These are phyloP conservation scores for Penicillium riverlandense DNA, from an alignment of 495 filamentous ascomycete genomes.

Conservation along the genomic window DNA sequence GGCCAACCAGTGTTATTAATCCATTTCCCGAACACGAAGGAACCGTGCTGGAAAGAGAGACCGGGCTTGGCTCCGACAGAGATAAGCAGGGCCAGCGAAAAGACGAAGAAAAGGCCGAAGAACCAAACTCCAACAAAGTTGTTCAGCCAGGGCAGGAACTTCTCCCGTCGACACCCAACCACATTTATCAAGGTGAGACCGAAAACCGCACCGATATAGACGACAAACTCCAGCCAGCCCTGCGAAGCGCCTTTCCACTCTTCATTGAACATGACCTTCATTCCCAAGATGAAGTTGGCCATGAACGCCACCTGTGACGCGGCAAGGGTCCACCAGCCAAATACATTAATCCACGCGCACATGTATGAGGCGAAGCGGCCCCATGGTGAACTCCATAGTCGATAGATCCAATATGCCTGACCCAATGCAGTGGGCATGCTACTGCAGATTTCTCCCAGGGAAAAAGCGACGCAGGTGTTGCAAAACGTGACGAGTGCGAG, in stretches of 20 bases:
- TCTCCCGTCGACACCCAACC: conserved; percentile 32
- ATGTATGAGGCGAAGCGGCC: conserved; percentile 38
- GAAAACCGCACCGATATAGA: conserved; percentile 32
- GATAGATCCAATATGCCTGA: conserved; percentile 38
- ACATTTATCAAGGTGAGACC: conserved; percentile 34
- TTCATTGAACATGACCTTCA: conserved; percentile 37
- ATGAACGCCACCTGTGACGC: conserved; percentile 41
- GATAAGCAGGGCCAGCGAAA: conserved; percentile 35
- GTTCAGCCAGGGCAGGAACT: conserved; percentile 34
- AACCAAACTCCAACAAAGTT: conserved; percentile 41
- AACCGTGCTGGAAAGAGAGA: conserved; percentile 31
- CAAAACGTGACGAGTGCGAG: conserved; percentile 32
- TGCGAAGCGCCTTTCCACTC: conserved; percentile 28
- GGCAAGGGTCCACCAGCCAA: conserved; percentile 42
- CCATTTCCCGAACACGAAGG: conserved; percentile 49
- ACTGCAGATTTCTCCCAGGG: conserved; percentile 38
- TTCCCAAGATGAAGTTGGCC: conserved; percentile 39
- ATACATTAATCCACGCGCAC: conserved; percentile 43
- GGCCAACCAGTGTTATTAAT: conserved; percentile 56
- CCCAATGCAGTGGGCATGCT: conserved; percentile 41
- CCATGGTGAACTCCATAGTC: conserved; percentile 26
- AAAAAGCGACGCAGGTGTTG: conserved; percentile 38
- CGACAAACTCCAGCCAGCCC: conserved; percentile 38
- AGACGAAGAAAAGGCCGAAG: conserved; percentile 33
- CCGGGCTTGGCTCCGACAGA: conserved; percentile 27